Base-by-base conservation (phyloP, 2,329 filamentous ascomycete species). In the Teratosphaeriaceae sp. region DNA sequence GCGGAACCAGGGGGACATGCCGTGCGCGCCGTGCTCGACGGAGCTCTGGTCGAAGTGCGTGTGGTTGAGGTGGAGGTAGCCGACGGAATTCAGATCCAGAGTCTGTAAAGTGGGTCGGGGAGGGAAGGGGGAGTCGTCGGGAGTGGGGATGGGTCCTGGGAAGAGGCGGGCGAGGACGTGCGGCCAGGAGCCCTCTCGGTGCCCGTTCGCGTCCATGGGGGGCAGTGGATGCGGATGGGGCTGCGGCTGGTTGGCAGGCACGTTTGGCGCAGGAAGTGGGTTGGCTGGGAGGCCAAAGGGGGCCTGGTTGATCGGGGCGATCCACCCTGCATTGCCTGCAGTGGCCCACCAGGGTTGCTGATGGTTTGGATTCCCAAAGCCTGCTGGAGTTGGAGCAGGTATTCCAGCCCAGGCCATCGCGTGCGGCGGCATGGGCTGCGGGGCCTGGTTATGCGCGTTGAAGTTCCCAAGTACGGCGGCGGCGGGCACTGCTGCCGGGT, bases 21-120 rank as follows among this genome's bases (percentile, higher is more conserved):
- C 9, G 16, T 42, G 40, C 22, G 48, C 43, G 13, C 38, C 42
- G n/a, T 50, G 41, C 7, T 65, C 62, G 16, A 69, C 46, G 13
- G 45, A 52, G 7, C 44, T 34, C 47, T 70, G 65, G 30, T 67
- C 63, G 31, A 65, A 59, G 0, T 44, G 20, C 2, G 21, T 48
- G 30, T 43, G 53, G 41, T 41, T 49, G 46, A 82, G 56, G 5
- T 63, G 59, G 24, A 72, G 75, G 52, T 83, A 83, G 39, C 80
- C 80, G 55, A 79, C 83, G 0, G 78, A 82, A 23, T 71, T 72
- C 60, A 83, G 73, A 1, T 69, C 66, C 22, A 82, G 60, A 12
- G 58, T 57, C 42, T 57, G 53, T 23, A 9, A 31, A 16, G 48
- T 52, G 29, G 3, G 43, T 43, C 19, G 7, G 59, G 55, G 24